Evolutionary conservation across 1,284 basidiomycete species (phyloP).

Genomic region (Cronartium ribicola): DNA sequence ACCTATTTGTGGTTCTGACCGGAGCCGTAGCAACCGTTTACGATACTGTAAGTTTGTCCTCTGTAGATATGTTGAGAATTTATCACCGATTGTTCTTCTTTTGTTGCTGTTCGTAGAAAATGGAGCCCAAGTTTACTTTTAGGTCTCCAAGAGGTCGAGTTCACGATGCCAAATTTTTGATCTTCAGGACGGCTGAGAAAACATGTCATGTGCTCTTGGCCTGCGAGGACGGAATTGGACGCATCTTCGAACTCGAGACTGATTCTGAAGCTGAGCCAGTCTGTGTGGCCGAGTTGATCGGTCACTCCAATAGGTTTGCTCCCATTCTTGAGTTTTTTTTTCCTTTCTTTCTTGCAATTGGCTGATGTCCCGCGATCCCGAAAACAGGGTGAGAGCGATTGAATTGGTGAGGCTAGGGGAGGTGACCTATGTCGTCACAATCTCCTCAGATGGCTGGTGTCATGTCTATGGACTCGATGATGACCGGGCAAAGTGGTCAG

Average conservation of each 20-base stretch:
- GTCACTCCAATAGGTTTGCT: constrained; percentile 32
- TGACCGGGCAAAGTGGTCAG: not conserved
- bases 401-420: constrained; percentile 12
- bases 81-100: not conserved
- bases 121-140: constrained; percentile 38
- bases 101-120: constrained; percentile 6
- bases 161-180: constrained; percentile 39
- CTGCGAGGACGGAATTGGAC: constrained; percentile 35
- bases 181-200: constrained; percentile 12
- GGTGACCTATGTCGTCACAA: constrained; percentile 27
- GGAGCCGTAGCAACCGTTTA: constrained; percentile 37
- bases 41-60: constrained; percentile 22
- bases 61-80: not conserved
- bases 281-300: constrained; percentile 35
- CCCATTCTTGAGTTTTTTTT: not conserved
- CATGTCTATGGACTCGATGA: constrained; percentile 30
- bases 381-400: constrained; percentile 26
- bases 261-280: constrained; percentile 18
- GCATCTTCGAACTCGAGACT: constrained; percentile 34
- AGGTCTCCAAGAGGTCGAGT: constrained; percentile 39
- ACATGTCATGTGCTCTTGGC: constrained; percentile 29
- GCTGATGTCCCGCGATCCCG: not conserved
- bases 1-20: constrained; percentile 28
- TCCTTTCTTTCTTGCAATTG: not conserved
- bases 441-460: constrained; percentile 41